Evolutionary conservation across 2,329 filamentous ascomycete genomes (phyloP).

Genomic region (Teratosphaeria zuluensis): DNA sequence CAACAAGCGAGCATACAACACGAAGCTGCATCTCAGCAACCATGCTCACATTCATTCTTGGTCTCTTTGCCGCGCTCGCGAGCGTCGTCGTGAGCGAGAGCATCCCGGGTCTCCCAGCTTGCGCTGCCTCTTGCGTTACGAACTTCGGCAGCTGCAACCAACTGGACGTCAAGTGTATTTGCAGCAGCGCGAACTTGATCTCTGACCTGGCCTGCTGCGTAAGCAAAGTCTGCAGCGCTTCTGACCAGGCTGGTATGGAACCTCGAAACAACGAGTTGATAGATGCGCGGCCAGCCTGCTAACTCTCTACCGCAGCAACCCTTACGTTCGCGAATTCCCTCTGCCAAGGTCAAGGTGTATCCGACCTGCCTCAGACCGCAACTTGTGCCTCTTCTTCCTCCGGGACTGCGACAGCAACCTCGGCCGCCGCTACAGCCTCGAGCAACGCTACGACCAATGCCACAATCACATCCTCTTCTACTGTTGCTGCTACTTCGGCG

Average conservation of each 20-base stretch:
- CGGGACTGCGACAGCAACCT: slow-evolving; percentile 2
- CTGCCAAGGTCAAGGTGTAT: slow-evolving; percentile 30
- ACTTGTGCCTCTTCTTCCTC: slow-evolving; percentile 23
- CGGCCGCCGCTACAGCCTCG: background rate
- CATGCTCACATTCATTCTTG: slow-evolving; percentile 11
- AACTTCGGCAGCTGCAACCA: slow-evolving; percentile 28
- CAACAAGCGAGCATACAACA: background rate
- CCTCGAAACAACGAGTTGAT: background rate
- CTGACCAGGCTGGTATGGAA: slow-evolving; percentile 27
- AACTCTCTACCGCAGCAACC: slow-evolving; percentile 23
- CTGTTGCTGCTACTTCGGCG: background rate
- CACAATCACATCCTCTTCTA: background rate
- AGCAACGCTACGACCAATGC: background rate
- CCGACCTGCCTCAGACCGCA: slow-evolving; percentile 29
- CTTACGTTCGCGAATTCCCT: slow-evolving; percentile 33
- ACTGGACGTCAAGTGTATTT: slow-evolving; percentile 35
- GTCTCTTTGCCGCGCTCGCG: slow-evolving; percentile 11
- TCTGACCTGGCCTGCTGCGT: slow-evolving; percentile 33
- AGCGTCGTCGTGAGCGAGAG: slow-evolving; percentile 7
- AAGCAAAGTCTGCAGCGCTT: slow-evolving; percentile 22
- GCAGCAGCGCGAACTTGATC: slow-evolving; percentile 28
- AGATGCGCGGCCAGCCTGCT: background rate
- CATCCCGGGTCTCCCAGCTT: slow-evolving; percentile 20
- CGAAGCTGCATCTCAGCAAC: background rate
- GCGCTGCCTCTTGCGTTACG: slow-evolving; percentile 28